Evolutionary conservation across 169 alveolate species (phyloP).

Genomic region (Perkinsus olseni): DNA sequence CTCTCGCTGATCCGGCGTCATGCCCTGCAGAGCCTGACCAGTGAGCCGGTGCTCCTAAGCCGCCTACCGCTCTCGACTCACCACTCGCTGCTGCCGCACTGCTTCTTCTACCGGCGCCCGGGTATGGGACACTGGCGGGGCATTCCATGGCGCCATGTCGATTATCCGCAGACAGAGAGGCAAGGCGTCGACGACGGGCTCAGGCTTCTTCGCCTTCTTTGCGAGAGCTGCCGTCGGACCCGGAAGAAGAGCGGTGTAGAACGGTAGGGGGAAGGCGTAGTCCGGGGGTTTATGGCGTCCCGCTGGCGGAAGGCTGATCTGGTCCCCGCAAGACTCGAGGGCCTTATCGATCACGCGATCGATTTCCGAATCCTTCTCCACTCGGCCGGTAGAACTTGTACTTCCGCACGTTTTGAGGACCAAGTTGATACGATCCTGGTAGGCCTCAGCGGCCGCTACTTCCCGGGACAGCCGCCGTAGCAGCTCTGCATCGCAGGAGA

Average conservation of each 20-base stretch:
- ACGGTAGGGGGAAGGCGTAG: neutral
- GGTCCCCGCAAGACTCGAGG: neutral
- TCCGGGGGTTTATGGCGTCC: neutral
- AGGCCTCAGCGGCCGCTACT: neutral
- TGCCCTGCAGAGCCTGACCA: neutral
- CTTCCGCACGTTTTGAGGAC: neutral
- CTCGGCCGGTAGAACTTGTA: neutral
- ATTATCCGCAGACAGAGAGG: neutral
- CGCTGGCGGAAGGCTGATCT: neutral
- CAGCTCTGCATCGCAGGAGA: neutral
- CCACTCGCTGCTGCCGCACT: neutral
- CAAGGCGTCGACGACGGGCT: neutral
- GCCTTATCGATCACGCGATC: neutral
- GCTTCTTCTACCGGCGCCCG: neutral
- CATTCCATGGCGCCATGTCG: neutral
- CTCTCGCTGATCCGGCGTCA: neutral
- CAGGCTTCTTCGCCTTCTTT: neutral
- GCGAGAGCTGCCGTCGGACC: neutral
- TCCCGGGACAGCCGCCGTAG: neutral
- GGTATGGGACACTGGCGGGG: neutral
- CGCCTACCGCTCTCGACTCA: neutral
- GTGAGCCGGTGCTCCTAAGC: neutral
- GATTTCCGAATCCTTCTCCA: neutral
- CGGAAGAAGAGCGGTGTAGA: neutral
- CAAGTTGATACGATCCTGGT: neutral